Conservation (phyloP, 192 early-diverging fungal species). For the Coemansia asiatica region DNA sequence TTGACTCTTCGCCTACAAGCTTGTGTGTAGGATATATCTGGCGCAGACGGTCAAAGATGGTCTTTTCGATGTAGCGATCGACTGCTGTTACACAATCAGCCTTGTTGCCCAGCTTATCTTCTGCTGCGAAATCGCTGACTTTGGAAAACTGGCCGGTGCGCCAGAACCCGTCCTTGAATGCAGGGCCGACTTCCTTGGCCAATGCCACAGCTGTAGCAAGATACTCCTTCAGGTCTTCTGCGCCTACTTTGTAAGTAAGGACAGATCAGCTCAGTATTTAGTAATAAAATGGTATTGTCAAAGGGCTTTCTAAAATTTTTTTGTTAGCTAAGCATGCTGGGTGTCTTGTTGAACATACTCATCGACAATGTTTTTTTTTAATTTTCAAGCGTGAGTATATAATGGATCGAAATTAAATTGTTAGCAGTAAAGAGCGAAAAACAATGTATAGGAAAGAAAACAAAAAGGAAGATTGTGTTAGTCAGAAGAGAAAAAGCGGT, state of each 20-base stretch:
- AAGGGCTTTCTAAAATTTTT: too few relatives aligned
- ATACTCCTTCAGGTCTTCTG: constrained; percentile 33
- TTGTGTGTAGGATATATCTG: constrained; percentile 64
- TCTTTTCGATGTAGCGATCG: constrained; percentile 77
- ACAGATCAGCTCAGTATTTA: too few relatives aligned
- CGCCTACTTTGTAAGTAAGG: constrained; percentile 1
- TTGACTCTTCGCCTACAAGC: constrained; percentile 90
- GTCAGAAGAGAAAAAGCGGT: too few relatives aligned
- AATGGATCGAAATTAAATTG: too few relatives aligned
- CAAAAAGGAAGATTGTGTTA: too few relatives aligned
- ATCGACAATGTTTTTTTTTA: too few relatives aligned
- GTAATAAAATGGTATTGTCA: too few relatives aligned
- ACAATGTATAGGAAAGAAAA: too few relatives aligned
- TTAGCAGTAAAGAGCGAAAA: too few relatives aligned
- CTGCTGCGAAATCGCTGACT: constrained; percentile 28
- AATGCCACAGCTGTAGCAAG: constrained; percentile 23
- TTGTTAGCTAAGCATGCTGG: too few relatives aligned
- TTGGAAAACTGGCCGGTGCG: constrained; percentile 42
- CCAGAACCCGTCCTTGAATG: constrained; percentile 52
- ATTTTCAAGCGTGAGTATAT: too few relatives aligned
- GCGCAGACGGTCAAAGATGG: constrained; percentile 64
- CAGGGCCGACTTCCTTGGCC: constrained; percentile 45
- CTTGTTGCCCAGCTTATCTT: constrained; percentile 35
- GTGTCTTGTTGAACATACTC: too few relatives aligned
- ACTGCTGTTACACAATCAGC: constrained; percentile 73